phyloP scores from a whole-genome alignment of 1,284 basidiomycete genomes.

The Cutaneotrichosporon spelunceum region DNA sequence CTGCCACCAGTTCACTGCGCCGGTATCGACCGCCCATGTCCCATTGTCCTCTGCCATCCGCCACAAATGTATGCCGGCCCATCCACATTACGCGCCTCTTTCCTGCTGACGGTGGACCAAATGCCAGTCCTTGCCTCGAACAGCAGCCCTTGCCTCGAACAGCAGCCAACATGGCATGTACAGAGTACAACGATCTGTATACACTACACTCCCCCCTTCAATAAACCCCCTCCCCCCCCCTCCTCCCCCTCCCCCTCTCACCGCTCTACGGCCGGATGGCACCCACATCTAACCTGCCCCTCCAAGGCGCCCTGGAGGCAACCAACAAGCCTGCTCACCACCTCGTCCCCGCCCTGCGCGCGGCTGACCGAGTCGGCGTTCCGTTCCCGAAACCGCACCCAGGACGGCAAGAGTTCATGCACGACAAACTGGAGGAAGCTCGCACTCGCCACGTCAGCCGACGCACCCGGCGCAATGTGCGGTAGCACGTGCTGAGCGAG shows the following conservation, averaged over 20 bases:
- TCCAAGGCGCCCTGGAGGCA: not conserved
- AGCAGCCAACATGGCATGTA: not conserved
- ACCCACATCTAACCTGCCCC: not conserved
- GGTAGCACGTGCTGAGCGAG: not conserved
- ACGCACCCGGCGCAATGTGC: not conserved
- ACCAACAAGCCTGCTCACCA: not conserved
- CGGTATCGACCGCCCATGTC: no score
- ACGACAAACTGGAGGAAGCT: conserved; percentile 3
- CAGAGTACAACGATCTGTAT: no score
- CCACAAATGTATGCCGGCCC: no score
- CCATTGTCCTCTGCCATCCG: no score
- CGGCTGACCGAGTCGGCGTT: not conserved
- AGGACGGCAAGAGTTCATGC: conserved; percentile 4
- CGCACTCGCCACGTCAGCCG: not conserved
- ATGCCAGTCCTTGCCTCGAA: no score
- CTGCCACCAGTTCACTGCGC: no score
- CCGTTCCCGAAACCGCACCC: not conserved
- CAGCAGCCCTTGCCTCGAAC: no score
- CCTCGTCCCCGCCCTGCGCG: not conserved
- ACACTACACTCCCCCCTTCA: no score
- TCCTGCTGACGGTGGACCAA: no score
- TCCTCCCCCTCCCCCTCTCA: no score
- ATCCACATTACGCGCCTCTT: no score
- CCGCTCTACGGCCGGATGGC: not conserved
- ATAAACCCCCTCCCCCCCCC: no score